These are phyloP conservation scores for Yamadazyma phyllophila DNA, from an alignment of 805 yeast genomes.

Conservation along the genomic window DNA sequence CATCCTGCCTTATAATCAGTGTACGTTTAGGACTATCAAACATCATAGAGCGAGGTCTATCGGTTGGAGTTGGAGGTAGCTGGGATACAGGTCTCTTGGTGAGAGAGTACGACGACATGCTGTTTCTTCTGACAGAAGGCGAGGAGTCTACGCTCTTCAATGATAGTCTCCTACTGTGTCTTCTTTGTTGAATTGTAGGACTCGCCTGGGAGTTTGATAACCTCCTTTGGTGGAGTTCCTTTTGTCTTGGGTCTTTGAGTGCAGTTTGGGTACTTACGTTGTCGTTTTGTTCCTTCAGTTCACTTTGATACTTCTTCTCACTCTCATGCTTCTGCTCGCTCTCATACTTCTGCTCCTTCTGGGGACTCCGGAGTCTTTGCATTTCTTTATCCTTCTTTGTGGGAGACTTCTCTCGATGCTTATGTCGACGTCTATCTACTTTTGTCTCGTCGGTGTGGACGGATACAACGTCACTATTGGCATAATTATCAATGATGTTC, in stretches of 20 bases:
- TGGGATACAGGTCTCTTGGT: neutral
- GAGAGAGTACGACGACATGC: neutral
- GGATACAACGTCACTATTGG: neutral
- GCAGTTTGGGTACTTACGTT: neutral
- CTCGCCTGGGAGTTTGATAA: neutral
- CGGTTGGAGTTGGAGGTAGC: conserved; percentile 1
- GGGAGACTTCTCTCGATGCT: neutral
- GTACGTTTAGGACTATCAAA: neutral
- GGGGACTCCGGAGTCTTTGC: neutral
- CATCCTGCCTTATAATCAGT: neutral
- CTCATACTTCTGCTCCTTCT: neutral
- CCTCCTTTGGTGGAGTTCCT: no score
- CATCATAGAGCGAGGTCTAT: neutral
- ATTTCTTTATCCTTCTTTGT: neutral
- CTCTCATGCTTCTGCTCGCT: neutral
- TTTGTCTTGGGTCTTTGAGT: neutral
- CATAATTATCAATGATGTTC: neutral
- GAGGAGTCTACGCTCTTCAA: neutral
- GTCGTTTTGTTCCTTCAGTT: neutral
- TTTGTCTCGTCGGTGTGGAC: conserved; percentile 1
- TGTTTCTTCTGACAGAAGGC: neutral
- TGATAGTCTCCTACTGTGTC: neutral
- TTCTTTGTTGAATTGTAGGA: neutral
- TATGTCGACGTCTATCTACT: neutral
- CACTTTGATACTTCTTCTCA: neutral